phyloP scores from a whole-genome alignment of 208 protist genomes.

The Leishmania arabica region DNA sequence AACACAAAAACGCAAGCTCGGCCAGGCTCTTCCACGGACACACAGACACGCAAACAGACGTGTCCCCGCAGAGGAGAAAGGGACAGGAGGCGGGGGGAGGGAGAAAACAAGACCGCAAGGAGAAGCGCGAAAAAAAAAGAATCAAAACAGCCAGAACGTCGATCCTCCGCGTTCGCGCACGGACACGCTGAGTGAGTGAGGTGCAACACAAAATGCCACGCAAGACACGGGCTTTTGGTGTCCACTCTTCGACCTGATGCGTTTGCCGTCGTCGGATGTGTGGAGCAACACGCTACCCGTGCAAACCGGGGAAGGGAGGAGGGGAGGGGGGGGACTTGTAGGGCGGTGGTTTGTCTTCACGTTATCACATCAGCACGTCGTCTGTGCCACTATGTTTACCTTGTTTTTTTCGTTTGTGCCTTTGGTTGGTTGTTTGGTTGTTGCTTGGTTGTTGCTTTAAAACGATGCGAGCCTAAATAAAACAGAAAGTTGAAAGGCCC shows the following conservation, averaged over 20 bases:
- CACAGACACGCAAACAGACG: no score
- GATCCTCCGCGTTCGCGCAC: not conserved
- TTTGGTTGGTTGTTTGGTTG: not conserved
- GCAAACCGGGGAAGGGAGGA: not conserved
- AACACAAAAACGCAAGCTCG: not conserved
- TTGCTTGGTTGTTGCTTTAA: not conserved
- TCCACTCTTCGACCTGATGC: not conserved
- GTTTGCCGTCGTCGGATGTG: not conserved
- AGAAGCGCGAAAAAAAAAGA: not conserved
- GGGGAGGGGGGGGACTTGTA: not conserved
- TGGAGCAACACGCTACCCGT: not conserved
- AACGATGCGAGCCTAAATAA: not conserved
- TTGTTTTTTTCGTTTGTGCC: not conserved
- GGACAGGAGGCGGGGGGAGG: not conserved
- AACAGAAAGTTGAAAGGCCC: not conserved
- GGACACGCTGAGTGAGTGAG: not conserved
- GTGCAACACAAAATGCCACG: not conserved
- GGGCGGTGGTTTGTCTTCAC: no score
- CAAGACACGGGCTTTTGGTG: not conserved
- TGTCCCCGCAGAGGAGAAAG: not conserved
- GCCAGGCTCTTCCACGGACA: not conserved
- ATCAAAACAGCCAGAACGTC: not conserved
- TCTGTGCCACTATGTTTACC: no score
- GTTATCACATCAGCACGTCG: no score
- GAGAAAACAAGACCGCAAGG: not conserved